Percentiles rank a stretch among this genome's conserved stretches.
Evolutionary conservation across 352 stramenopile genomes (phyloP).

Genomic region (Phytophthora hybrid): DNA sequence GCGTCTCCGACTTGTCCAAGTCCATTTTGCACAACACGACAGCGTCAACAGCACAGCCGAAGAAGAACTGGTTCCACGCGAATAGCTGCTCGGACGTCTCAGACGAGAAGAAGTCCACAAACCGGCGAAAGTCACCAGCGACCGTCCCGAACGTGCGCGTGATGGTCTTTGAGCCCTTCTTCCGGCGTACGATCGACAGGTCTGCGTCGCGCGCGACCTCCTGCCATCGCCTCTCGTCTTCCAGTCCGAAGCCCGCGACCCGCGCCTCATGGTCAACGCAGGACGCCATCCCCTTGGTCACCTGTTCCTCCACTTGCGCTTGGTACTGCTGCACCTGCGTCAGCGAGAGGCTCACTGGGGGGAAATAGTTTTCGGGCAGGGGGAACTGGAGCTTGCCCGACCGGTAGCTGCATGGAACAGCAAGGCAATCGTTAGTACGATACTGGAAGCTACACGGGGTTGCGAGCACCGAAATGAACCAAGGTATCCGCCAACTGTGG

Average conservation of each 20-base stretch:
- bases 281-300: conserved; percentile 36
- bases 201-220: conserved; percentile 40
- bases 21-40: conserved; percentile 75
- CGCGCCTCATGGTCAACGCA: conserved; percentile 43
- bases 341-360: conserved; percentile 40
- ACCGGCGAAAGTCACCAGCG: conserved; percentile 57
- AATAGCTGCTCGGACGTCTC: conserved; percentile 69
- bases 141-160: conserved; percentile 71
- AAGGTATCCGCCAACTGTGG: conserved; percentile 7
- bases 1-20: conserved; percentile 46
- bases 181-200: conserved; percentile 42
- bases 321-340: conserved; percentile 46
- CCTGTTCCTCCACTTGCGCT: conserved; percentile 30
- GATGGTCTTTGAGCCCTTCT: conserved; percentile 26
- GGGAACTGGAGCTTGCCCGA: conserved; percentile 47
- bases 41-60: conserved; percentile 69
- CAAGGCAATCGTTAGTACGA: conserved; percentile 22
- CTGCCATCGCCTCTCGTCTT: conserved; percentile 41
- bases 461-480: conserved; percentile 9
- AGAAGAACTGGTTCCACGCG: conserved; percentile 77
- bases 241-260: conserved; percentile 32
- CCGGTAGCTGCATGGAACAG: conserved; percentile 26
- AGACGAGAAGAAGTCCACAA: conserved; percentile 80
- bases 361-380: conserved; percentile 54
- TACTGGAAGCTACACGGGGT: background rate